Evolutionary conservation across 352 stramenopile species (phyloP).

Genomic region (Globisporangium splendens): DNA sequence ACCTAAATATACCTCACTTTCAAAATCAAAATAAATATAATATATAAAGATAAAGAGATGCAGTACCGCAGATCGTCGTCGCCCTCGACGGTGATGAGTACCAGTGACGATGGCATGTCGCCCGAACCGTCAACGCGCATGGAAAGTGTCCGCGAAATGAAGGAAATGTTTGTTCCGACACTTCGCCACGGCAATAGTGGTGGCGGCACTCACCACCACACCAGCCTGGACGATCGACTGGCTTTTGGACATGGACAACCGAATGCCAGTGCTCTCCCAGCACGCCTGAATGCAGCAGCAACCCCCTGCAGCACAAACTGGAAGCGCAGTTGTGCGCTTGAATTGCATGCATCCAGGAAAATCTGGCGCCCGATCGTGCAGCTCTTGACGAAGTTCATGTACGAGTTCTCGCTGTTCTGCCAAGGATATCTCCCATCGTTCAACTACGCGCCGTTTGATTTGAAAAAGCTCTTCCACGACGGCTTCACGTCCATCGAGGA

Average conservation of each 20-base stretch:
- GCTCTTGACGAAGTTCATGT: constrained; percentile 89
- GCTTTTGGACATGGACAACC: background rate
- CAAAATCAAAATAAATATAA: too few species aligned
- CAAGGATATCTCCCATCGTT: constrained; percentile 72
- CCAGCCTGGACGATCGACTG: constrained; percentile 1
- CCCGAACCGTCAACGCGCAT: constrained; percentile 19
- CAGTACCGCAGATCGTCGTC: constrained; percentile 4
- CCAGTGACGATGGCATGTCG: constrained; percentile 2
- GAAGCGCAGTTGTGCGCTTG: background rate
- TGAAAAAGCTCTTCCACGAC: constrained; percentile 59
- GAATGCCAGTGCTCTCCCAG: background rate
- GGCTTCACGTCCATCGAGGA: constrained; percentile 76
- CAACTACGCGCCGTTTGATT: constrained; percentile 65
- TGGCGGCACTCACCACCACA: background rate
- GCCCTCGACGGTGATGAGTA: background rate
- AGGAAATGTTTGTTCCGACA: constrained; percentile 50
- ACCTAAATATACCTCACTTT: too few species aligned
- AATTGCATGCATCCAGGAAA: background rate
- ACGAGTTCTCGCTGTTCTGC: constrained; percentile 81
- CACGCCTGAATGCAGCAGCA: background rate
- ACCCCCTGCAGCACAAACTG: background rate
- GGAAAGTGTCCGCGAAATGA: constrained; percentile 51
- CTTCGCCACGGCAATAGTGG: background rate
- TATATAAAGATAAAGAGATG: too few species aligned
- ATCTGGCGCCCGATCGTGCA: constrained; percentile 41